Percentiles rank a stretch among this genome's conserved stretches.
Conservation (phyloP, 208 protist species). For the Wallacemonas sp. region DNA sequence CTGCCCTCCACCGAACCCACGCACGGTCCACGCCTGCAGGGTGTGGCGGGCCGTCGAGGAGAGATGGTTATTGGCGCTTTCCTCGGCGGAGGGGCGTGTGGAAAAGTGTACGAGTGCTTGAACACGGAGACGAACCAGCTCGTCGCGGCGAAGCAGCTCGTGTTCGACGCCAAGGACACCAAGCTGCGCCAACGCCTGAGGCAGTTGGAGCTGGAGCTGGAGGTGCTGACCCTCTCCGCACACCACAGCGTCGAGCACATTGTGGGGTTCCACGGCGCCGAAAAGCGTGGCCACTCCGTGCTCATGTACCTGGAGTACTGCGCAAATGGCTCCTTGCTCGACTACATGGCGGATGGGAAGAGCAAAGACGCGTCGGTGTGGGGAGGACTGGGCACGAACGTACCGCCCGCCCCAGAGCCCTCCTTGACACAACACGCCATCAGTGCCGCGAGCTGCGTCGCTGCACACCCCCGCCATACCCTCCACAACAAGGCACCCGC, state of each 20-base stretch:
- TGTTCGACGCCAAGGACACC: slow-evolving; percentile 87
- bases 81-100: slow-evolving; percentile 83
- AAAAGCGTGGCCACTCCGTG: slow-evolving; percentile 85
- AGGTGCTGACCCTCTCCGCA: slow-evolving; percentile 76
- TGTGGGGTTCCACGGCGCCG: slow-evolving; percentile 81
- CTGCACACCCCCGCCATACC: too few species aligned
- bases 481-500: too few species aligned
- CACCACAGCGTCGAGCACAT: slow-evolving; percentile 78
- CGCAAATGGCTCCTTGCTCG: slow-evolving; percentile 72
- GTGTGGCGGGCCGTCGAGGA: slow-evolving; percentile 51
- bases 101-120: slow-evolving; percentile 87
- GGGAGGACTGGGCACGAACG: neutral
- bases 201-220: slow-evolving; percentile 79
- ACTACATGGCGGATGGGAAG: slow-evolving; percentile 65
- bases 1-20: slow-evolving; percentile 48
- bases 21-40: slow-evolving; percentile 49
- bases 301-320: slow-evolving; percentile 93
- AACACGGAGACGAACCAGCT: slow-evolving; percentile 81
- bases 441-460: neutral
- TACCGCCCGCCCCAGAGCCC: slow-evolving; percentile 8
- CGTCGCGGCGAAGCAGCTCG: slow-evolving; percentile 82
- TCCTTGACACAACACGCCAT: slow-evolving; percentile 2
- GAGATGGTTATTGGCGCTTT: slow-evolving; percentile 81
- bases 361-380: slow-evolving; percentile 31
- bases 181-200: slow-evolving; percentile 57